Conservation (phyloP, 495 filamentous ascomycete species). For the Recurvomyces mirabilis region DNA sequence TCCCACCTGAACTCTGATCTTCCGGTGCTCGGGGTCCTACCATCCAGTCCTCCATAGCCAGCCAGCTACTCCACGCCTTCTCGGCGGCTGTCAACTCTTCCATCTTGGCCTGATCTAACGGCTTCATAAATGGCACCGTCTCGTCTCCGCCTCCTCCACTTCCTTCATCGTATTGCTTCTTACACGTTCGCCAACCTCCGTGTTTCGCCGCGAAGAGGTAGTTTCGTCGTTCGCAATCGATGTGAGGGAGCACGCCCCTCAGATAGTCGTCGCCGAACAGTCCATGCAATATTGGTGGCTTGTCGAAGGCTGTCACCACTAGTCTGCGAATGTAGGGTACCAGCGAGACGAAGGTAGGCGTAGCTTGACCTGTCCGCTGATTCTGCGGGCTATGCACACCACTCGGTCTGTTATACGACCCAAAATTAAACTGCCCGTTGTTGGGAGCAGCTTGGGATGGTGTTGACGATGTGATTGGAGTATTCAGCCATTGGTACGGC, state of each 20-base stretch:
- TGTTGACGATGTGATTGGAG: slow-evolving; percentile 29
- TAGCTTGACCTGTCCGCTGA: slow-evolving; percentile 1
- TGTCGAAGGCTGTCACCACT: slow-evolving; percentile 84
- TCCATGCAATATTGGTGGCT: slow-evolving; percentile 71
- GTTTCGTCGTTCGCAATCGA: slow-evolving; percentile 85
- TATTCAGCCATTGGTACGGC: slow-evolving; percentile 48
- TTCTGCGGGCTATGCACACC: slow-evolving; percentile 13
- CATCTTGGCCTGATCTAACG: slow-evolving; percentile 60
- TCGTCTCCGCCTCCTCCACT: slow-evolving; percentile 43
- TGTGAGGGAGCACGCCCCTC: slow-evolving; percentile 63
- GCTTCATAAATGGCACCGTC: slow-evolving; percentile 74
- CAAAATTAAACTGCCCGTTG: slow-evolving; percentile 18
- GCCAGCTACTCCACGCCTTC: slow-evolving; percentile 70
- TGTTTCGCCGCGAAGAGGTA: slow-evolving; percentile 93
- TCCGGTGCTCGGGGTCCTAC: slow-evolving; percentile 30
- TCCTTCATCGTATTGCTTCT: slow-evolving; percentile 77
- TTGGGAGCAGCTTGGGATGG: slow-evolving; percentile 25
- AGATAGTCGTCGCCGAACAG: slow-evolving; percentile 93
- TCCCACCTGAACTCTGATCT: background rate
- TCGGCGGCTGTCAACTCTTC: slow-evolving; percentile 78
- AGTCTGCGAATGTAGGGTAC: slow-evolving; percentile 84
- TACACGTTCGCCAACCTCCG: slow-evolving; percentile 75
- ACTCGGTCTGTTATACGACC: slow-evolving; percentile 16
- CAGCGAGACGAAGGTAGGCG: slow-evolving; percentile 50
- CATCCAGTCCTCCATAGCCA: slow-evolving; percentile 97